Percentiles rank a stretch among this genome's conserved stretches.
Evolutionary conservation across 352 stramenopile genomes (phyloP).

Genomic region (Phytopythium montanum): DNA sequence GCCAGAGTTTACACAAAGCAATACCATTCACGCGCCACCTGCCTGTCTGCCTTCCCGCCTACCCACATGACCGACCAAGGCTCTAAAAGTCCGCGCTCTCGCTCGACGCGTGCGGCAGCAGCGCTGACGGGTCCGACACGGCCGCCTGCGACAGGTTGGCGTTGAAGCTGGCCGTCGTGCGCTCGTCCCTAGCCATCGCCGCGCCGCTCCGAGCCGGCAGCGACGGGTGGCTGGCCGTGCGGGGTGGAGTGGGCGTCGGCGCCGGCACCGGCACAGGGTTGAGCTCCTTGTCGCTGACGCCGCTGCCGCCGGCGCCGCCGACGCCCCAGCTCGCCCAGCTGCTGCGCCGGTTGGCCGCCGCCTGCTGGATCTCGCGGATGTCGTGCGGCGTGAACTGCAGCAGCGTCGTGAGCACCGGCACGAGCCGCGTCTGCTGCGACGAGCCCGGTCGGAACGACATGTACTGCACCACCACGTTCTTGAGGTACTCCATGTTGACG

Average conservation of each 20-base stretch:
- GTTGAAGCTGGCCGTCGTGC: slow-evolving; percentile 50
- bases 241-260: not conserved
- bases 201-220: slow-evolving; percentile 6
- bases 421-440: slow-evolving; percentile 67
- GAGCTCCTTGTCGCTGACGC: slow-evolving; percentile 67
- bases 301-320: slow-evolving; percentile 25
- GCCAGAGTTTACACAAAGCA: no score
- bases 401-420: slow-evolving; percentile 83
- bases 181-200: slow-evolving; percentile 6
- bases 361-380: slow-evolving; percentile 75
- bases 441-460: slow-evolving; percentile 86
- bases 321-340: slow-evolving; percentile 71
- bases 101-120: slow-evolving; percentile 18
- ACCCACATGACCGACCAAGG: not conserved
- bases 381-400: slow-evolving; percentile 78
- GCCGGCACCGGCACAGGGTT: slow-evolving; percentile 21
- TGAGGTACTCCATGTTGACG: slow-evolving; percentile 90
- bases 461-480: slow-evolving; percentile 90
- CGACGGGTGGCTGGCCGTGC: slow-evolving; percentile 17
- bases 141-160: slow-evolving; percentile 22
- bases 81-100: slow-evolving; percentile 73
- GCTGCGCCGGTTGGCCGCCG: slow-evolving; percentile 40
- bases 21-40: no score
- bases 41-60: not conserved
- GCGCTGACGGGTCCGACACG: slow-evolving; percentile 21